These are phyloP conservation scores for Lupinus albus DNA, from an alignment of 306 rosid genomes.

Conservation along the genomic window DNA sequence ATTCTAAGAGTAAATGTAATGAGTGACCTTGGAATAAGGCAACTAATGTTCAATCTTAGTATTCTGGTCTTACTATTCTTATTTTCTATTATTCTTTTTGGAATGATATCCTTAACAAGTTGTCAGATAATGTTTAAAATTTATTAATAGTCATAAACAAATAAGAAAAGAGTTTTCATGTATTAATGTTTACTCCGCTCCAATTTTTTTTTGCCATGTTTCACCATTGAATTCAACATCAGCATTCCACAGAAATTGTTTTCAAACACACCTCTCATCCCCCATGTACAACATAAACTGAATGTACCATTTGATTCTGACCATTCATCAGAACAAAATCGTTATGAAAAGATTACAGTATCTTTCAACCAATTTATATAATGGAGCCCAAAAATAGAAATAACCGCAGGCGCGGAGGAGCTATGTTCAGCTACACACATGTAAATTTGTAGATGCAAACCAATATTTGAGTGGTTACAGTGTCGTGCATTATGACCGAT, in stretches of 20 bases:
- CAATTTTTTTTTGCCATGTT: background rate
- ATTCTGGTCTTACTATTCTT: background rate
- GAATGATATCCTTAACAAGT: background rate
- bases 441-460: constrained; percentile 5
- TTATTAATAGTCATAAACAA: too few relatives aligned
- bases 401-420: background rate
- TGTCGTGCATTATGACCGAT: background rate
- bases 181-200: background rate
- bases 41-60: background rate
- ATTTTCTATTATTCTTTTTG: too few relatives aligned
- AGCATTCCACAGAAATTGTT: background rate
- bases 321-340: constrained; percentile 21
- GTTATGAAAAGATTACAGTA: constrained; percentile 1
- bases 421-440: background rate
- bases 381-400: constrained; percentile 21
- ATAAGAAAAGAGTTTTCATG: background rate
- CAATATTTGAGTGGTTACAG: background rate
- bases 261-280: constrained; percentile 3
- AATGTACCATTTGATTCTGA: constrained; percentile 15
- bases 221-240: background rate
- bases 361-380: constrained; percentile 16
- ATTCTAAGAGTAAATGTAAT: too few relatives aligned
- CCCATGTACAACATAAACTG: background rate
- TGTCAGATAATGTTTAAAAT: background rate
- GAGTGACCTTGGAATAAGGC: background rate